Evolutionary conservation across 2,329 filamentous ascomycete genomes (phyloP).

Genomic region (Thermoascus crustaceus): DNA sequence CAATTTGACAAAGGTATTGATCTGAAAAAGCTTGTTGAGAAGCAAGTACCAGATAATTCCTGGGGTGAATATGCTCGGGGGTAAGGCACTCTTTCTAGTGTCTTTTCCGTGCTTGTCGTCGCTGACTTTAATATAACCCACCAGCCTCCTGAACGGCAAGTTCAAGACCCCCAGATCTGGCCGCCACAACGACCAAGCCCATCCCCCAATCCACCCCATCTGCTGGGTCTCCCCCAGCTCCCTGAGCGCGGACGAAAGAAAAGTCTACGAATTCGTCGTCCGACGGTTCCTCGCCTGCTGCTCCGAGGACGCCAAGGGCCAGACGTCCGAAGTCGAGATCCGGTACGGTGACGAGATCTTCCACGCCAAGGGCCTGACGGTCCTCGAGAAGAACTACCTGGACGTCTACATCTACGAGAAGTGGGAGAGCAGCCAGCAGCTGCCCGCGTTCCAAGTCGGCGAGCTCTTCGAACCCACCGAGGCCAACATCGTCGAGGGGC

Average conservation of each 20-base stretch:
- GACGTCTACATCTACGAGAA: slow-evolving; percentile 95
- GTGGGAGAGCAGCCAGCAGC: slow-evolving; percentile 78
- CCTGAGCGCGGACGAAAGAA: slow-evolving; percentile 59
- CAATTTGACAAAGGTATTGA: slow-evolving; percentile 89
- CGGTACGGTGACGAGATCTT: slow-evolving; percentile 78
- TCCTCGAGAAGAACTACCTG: slow-evolving; percentile 83
- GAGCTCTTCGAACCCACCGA: slow-evolving; percentile 83
- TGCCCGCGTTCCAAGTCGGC: slow-evolving; percentile 70
- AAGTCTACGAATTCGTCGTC: slow-evolving; percentile 85
- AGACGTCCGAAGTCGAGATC: slow-evolving; percentile 77
- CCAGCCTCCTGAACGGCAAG: slow-evolving; percentile 58
- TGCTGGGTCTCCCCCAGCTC: slow-evolving; percentile 61
- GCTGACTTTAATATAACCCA: slow-evolving; percentile 3
- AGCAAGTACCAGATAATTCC: slow-evolving; percentile 64
- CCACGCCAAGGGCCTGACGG: slow-evolving; percentile 71
- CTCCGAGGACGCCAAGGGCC: slow-evolving; percentile 83
- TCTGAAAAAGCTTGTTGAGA: slow-evolving; percentile 67
- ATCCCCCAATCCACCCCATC: slow-evolving; percentile 93
- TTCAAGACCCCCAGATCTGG: slow-evolving; percentile 78
- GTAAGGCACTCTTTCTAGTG: slow-evolving; percentile 17
- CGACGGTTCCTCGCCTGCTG: slow-evolving; percentile 92
- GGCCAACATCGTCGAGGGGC: slow-evolving; percentile 82
- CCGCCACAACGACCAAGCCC: slow-evolving; percentile 87
- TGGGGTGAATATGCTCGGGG: slow-evolving; percentile 78
- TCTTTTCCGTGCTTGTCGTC: not conserved